These are phyloP conservation scores for Tylopilus intermedius DNA, from an alignment of 768 basidiomycete genomes.

Conservation along the genomic window DNA sequence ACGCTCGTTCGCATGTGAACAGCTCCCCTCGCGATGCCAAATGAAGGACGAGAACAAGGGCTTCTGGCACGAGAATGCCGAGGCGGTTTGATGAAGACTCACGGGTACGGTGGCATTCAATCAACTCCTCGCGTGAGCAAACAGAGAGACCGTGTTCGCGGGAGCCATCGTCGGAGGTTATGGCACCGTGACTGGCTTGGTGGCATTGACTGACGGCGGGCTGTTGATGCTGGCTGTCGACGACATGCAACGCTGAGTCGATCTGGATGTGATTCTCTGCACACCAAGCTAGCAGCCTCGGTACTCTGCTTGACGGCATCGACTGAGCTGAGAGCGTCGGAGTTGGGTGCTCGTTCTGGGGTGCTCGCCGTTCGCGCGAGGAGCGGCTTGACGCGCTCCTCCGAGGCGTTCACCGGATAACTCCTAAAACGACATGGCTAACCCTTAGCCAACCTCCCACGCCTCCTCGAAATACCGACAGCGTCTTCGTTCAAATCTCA, in stretches of 20 bases:
- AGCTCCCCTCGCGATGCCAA: neutral
- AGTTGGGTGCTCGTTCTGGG: conserved; percentile 1
- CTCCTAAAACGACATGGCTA: conserved; percentile 24
- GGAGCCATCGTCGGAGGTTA: conserved; percentile 6
- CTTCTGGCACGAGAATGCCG: conserved; percentile 8
- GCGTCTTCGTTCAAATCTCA: neutral
- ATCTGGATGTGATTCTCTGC: conserved; percentile 40
- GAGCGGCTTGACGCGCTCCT: neutral
- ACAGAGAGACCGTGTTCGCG: conserved; percentile 20
- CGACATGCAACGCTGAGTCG: conserved; percentile 41
- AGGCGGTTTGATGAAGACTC: conserved; percentile 17
- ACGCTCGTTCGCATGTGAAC: conserved; percentile 1
- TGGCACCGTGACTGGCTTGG: neutral
- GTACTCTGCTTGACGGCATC: conserved; percentile 19
- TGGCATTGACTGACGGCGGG: neutral
- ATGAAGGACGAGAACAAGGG: neutral
- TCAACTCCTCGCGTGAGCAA: conserved; percentile 20
- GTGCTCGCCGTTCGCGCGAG: neutral
- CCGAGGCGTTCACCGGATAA: conserved; percentile 22
- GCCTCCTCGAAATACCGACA: neutral
- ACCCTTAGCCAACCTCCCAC: conserved; percentile 8
- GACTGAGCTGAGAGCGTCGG: neutral
- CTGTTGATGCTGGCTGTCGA: conserved; percentile 3
- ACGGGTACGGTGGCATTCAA: conserved; percentile 24
- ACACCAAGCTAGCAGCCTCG: conserved; percentile 46